Base-by-base conservation (phyloP, 2,329 filamentous ascomycete species). In the Pseudogymnoascus destructans region DNA sequence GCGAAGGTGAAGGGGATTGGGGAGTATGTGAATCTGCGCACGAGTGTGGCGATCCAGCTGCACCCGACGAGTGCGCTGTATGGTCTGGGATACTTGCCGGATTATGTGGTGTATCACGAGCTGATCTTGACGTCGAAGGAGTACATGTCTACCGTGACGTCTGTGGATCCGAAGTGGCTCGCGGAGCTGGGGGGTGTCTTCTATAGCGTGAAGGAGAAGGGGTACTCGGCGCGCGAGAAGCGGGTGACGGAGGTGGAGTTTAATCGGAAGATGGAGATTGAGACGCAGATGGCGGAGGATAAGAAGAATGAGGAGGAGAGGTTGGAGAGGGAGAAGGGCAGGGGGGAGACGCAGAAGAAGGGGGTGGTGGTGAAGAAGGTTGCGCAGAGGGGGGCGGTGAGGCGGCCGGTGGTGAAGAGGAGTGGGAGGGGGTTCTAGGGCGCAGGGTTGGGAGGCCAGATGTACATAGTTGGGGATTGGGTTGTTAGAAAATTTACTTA, bases 61-160 rank as follows among this genome's bases (percentile, higher is more conserved):
- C 95, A 98, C 70, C 93, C 93, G 1, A 98, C 93, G 0, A 91
- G 85, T 63, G 89, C 93, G 1, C 79, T 98, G 0, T 97, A 96
- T 69, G 93, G 93, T 21, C 78, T 90, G 1, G 93, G 93, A 3
- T 95, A 95, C 71, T 81, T 95, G 21, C 93, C 95, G 1, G 93
- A 98, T 69, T 97, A 97, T 68, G 89, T 98, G 57, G 84, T 98
- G 40, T 98, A 98, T 72, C 93, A 98, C 75, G 93, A 98, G 72
- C 81, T 98, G 60, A 95, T 98, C 66, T 81, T 98, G 61, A 98
- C 93, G 0, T 89, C 85, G 59, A 96, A 95, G 70, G 93, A 97
- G 70, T 98, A 97, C 75, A 96, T 98, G 84, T 95, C 89, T 2
- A 95, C 89, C 3, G 93, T 98, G 8, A 98, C 93, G 3, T 83